Evolutionary conservation across 768 basidiomycete species (phyloP), one percentile per base, ranked within the genome.

Genomic region (Polyporus arcularius): DNA sequence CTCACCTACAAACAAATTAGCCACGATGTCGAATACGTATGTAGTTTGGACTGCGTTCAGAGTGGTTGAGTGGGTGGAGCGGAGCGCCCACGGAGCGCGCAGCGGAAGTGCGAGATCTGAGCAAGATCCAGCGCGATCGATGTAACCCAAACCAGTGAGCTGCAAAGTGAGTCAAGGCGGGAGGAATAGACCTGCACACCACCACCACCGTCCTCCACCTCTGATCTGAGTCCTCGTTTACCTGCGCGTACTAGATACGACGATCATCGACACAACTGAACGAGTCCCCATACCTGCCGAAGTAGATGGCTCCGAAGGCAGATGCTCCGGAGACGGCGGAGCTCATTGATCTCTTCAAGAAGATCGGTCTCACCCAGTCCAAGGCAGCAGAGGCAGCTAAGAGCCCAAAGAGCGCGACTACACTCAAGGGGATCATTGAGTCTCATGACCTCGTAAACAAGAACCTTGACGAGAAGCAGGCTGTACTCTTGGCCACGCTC

Each of bases 301-400:
- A 26, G 18, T 53, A 15, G 4, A 68, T 68, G 67, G 60, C 69
- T 38, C 66, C 70, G 3, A 70, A 71, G 57, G 61, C 65, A 43
- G 65, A 63, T 31, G 42, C 61, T 9, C 53, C 80, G 4, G 78
- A 76, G 26, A 75, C 76, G 40, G 70, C 72, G 14, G 73, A 75
- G 31, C 75, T 82, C 55, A 70, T 82, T 59, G 68, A 73, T 32
- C 78, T 89, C 40, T 94, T 96, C 79, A 83, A 86, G 71, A 82
- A 86, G 40, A 87, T 94, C 58, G 92, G 92, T 28, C 78, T 97
- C 46, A 78, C 87, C 43, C 80, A 85, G 60, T 76, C 88, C 54
- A 92, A 94, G 72, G 91, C 95, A 1, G 81, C 82, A 10, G 94
- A 97, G 68, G 89, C 91, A 4, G 85, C 87, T 39, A 92, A 94